A percentile compares a stretch with the other conserved stretches of the same genome.
phyloP scores from a whole-genome alignment of 176 grass and related monocot species.

The Triticum turgidum region DNA sequence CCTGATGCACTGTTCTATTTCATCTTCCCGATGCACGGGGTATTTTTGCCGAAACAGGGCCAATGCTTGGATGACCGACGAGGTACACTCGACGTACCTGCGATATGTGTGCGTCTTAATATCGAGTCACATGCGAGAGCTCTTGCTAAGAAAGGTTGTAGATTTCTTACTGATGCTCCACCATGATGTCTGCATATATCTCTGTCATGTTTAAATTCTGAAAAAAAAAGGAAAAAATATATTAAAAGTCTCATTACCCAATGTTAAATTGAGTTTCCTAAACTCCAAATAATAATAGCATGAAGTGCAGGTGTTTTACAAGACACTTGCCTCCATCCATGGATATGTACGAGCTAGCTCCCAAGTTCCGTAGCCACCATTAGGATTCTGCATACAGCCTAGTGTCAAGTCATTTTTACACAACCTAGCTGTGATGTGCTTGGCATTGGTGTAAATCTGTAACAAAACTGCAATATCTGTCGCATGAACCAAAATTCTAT shows the following conservation, averaged over 20 bases:
- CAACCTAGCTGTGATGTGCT: no score
- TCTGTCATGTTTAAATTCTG: slow-evolving; percentile 77
- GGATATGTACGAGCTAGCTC: slow-evolving; percentile 66
- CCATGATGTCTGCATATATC: slow-evolving; percentile 61
- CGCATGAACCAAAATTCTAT: no score
- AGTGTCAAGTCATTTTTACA: slow-evolving; percentile 15
- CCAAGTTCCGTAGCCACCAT: slow-evolving; percentile 74
- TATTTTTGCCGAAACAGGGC: slow-evolving; percentile 46
- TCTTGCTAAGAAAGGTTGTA: slow-evolving; percentile 17
- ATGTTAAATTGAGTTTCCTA: not conserved
- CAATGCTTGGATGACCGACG: slow-evolving; percentile 63
- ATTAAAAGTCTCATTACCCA: not conserved
- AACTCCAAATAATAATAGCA: not conserved
- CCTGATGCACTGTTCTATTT: slow-evolving; percentile 58
- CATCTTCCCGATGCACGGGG: slow-evolving; percentile 50
- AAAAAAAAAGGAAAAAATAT: no score
- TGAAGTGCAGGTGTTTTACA: not conserved
- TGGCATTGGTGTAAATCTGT: not conserved
- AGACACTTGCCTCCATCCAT: slow-evolving; percentile 72
- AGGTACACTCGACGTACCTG: slow-evolving; percentile 79
- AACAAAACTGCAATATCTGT: no score
- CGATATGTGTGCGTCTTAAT: slow-evolving; percentile 24
- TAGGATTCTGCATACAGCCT: slow-evolving; percentile 48
- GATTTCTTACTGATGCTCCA: slow-evolving; percentile 69
- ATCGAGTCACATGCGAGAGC: not conserved